Evolutionary conservation across 2,329 filamentous ascomycete species (phyloP).

Genomic region (Fusarium stilboides): DNA sequence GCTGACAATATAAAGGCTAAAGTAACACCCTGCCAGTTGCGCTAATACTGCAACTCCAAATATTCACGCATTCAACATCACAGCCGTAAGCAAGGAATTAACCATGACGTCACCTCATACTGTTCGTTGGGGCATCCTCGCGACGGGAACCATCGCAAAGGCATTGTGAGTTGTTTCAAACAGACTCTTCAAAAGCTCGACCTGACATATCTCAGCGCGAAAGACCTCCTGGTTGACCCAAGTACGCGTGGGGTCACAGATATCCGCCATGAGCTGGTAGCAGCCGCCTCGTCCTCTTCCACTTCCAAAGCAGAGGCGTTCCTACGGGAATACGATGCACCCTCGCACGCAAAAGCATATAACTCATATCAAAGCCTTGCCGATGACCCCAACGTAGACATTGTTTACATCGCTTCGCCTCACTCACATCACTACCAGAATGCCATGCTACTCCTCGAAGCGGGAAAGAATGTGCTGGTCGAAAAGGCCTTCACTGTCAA

Average conservation of each 20-base stretch:
- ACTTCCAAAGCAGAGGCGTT: slow-evolving; percentile 78
- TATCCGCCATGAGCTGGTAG: slow-evolving; percentile 82
- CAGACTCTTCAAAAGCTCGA: background rate
- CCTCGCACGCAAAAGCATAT: slow-evolving; percentile 77
- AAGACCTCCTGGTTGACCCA: slow-evolving; percentile 83
- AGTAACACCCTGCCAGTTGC: no score
- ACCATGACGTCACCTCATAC: background rate
- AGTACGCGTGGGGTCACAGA: slow-evolving; percentile 77
- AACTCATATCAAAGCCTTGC: slow-evolving; percentile 79
- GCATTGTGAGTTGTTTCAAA: slow-evolving; percentile 1
- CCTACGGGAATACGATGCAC: slow-evolving; percentile 77
- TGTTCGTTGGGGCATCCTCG: slow-evolving; percentile 15
- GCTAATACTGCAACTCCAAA: no score
- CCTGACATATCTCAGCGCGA: slow-evolving; percentile 45
- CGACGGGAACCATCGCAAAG: slow-evolving; percentile 15
- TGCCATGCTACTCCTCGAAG: no score
- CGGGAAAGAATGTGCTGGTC: no score
- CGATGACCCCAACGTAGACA: no score
- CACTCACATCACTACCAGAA: no score
- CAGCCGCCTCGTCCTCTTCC: slow-evolving; percentile 83
- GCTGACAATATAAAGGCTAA: no score
- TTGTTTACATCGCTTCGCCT: no score
- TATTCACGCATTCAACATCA: background rate
- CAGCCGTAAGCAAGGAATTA: background rate
- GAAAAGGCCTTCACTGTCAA: no score